Evolutionary conservation across 1,284 basidiomycete species (phyloP).

Genomic region (Moesziomyces antarcticus): DNA sequence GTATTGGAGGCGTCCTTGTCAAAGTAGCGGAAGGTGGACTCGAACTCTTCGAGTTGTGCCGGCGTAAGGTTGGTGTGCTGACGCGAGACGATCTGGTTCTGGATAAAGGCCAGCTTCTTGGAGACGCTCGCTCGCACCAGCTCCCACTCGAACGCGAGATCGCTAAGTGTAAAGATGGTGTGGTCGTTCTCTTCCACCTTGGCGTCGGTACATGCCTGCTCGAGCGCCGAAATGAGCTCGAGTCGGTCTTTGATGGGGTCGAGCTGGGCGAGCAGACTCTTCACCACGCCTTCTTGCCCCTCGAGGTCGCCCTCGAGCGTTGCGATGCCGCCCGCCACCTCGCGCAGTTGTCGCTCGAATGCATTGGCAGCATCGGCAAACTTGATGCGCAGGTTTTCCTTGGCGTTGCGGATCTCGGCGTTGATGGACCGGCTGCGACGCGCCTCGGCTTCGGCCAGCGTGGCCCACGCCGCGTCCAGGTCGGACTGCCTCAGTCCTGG

Average conservation of each 20-base stretch:
- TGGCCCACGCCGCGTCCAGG: conserved; percentile 82
- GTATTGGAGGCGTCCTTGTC: conserved; percentile 92
- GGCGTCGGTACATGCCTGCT: conserved; percentile 80
- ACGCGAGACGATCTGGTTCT: conserved; percentile 94
- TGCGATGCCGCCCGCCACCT: conserved; percentile 46
- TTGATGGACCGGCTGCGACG: conserved; percentile 85
- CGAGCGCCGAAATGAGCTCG: conserved; percentile 31
- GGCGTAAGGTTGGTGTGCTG: conserved; percentile 93
- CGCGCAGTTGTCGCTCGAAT: conserved; percentile 73
- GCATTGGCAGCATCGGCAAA: conserved; percentile 87
- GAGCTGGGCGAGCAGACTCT: conserved; percentile 38
- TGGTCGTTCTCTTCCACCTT: conserved; percentile 98
- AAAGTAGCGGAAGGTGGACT: conserved; percentile 96
- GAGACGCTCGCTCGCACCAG: conserved; percentile 81
- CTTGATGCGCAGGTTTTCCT: conserved; percentile 80
- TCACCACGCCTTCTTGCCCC: conserved; percentile 44
- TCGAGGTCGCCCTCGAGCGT: conserved; percentile 57
- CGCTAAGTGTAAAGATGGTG: conserved; percentile 88
- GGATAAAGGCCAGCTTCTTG: conserved; percentile 93
- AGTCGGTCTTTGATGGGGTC: conserved; percentile 47
- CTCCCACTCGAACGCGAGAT: conserved; percentile 89
- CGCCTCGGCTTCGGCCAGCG: conserved; percentile 80
- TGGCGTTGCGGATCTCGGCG: conserved; percentile 78
- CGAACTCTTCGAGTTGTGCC: conserved; percentile 95
- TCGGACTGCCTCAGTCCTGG: conserved; percentile 71